Conservation (phyloP, 495 filamentous ascomycete species). For the Aspergillus funiculosus region DNA sequence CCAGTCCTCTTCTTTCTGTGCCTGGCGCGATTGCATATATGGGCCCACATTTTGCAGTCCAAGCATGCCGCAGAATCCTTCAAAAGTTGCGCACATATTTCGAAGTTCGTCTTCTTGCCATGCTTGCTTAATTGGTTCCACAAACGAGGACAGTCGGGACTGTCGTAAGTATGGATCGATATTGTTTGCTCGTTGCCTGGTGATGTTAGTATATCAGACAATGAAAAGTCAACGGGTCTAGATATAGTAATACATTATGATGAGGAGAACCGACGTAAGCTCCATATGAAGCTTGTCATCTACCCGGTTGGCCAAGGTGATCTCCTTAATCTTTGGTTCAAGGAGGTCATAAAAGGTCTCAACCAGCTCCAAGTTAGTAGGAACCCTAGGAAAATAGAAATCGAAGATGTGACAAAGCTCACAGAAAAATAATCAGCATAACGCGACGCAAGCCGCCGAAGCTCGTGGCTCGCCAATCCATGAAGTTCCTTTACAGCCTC, state of each 20-base stretch:
- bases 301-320: conserved; percentile 62
- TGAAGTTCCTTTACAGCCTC: conserved; percentile 92
- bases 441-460: conserved; percentile 80
- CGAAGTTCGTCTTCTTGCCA: conserved; percentile 73
- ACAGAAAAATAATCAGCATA: conserved; percentile 84
- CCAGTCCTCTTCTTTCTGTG: conserved; percentile 80
- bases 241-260: conserved; percentile 73
- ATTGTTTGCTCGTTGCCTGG: conserved; percentile 70
- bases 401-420: conserved; percentile 19
- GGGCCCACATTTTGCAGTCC: conserved; percentile 72
- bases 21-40: conserved; percentile 66
- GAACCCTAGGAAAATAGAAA: background rate
- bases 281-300: conserved; percentile 72
- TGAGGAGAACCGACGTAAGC: conserved; percentile 70
- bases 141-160: conserved; percentile 61
- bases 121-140: conserved; percentile 68
- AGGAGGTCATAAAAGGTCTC: conserved; percentile 80
- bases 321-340: conserved; percentile 74
- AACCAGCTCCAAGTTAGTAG: conserved; percentile 1
- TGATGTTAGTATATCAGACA: conserved; percentile 13
- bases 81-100: conserved; percentile 64
- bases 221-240: background rate
- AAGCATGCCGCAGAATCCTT: conserved; percentile 71
- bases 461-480: conserved; percentile 70
- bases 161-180: conserved; percentile 62